Evolutionary conservation across 371 early-diverging fungal species (phyloP), one percentile per base, ranked within the genome.

Genomic region (Blastocladiella emersonii): DNA sequence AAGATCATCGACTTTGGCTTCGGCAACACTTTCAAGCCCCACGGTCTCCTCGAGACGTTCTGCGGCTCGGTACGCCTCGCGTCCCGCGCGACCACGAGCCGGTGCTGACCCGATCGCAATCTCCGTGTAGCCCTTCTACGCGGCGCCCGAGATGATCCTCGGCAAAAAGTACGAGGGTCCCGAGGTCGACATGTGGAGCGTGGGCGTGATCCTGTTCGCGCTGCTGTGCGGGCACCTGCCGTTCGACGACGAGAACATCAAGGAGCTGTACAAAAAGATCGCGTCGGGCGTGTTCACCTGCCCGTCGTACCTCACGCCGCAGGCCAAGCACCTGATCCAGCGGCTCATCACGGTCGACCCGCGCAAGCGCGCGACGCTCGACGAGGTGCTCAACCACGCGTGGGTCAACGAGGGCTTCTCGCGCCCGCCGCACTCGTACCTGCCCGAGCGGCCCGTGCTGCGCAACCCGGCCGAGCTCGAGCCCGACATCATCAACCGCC

Each of bases 1-100:
- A 84, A 82, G 67, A 72, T 90, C 39, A 83, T 82, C 27, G 91
- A 90, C 68, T 87, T 90, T 75, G 91, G 91, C 1, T 76, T 90
- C 23, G 80, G 85, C n/a, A 90, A 88, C 69, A 70, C 82, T 57
- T 83, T 80, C 72, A 76, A 81, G 36, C 74, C 81, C 36, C 77
- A 85, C 64, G 72, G 82, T 39, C 74, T 68, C n/a, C 59, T 89
- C 57, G 79, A 82, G 57, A 90, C 89, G 8, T 87, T 88, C 62
- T 90, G 89, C 70, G 89, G 91, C 72, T 76, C 70, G 49, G 45
- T 44, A 21, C 23, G 45, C 17, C 45, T 37, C 39, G 5, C 13
- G 7, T 37, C 39, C 39, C 13, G 39, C 7, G 13, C 39, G 5
- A 7, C 39, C 39, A 37, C 5, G 13, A 7, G 39, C 5, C 39